These are phyloP conservation scores for Capsicum chinense DNA, from an alignment of 257 asterid species.

Conservation along the genomic window DNA sequence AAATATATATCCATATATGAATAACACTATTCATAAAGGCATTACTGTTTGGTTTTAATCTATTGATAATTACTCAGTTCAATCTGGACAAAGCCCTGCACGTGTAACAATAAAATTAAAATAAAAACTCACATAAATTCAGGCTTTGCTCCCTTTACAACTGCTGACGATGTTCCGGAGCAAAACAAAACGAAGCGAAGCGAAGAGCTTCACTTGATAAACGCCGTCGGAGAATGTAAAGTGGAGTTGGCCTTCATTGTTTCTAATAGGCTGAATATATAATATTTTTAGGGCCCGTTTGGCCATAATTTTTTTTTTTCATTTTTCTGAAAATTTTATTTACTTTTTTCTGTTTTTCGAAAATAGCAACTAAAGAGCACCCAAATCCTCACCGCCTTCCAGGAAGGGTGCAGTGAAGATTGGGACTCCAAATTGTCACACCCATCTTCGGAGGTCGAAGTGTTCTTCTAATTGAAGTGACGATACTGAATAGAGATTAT, in stretches of 20 bases:
- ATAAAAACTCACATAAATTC: too few species aligned
- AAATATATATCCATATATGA: background rate
- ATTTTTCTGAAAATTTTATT: too few species aligned
- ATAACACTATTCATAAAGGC: background rate
- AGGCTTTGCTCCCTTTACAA: constrained; percentile 50
- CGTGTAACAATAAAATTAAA: background rate
- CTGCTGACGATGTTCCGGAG: background rate
- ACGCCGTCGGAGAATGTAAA: constrained; percentile 39
- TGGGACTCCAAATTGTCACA: too few species aligned
- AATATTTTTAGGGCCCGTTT: too few species aligned
- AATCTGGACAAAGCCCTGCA: constrained; percentile 8
- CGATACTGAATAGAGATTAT: too few species aligned
- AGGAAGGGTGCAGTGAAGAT: too few species aligned
- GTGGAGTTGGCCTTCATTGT: constrained; percentile 49
- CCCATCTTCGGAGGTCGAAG: too few species aligned
- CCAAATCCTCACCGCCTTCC: too few species aligned
- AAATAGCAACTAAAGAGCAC: too few species aligned
- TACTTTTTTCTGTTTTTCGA: too few species aligned
- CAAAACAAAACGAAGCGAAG: constrained; percentile 29
- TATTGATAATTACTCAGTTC: background rate
- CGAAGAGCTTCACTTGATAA: constrained; percentile 28
- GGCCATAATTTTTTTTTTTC: too few species aligned
- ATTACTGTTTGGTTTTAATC: background rate
- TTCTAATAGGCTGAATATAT: background rate
- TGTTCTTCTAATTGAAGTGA: too few species aligned